A percentile compares a stretch with the other conserved stretches of the same genome.
Conservation (phyloP, 139 green algal genomes). For the Axilococcus clingmanii region DNA sequence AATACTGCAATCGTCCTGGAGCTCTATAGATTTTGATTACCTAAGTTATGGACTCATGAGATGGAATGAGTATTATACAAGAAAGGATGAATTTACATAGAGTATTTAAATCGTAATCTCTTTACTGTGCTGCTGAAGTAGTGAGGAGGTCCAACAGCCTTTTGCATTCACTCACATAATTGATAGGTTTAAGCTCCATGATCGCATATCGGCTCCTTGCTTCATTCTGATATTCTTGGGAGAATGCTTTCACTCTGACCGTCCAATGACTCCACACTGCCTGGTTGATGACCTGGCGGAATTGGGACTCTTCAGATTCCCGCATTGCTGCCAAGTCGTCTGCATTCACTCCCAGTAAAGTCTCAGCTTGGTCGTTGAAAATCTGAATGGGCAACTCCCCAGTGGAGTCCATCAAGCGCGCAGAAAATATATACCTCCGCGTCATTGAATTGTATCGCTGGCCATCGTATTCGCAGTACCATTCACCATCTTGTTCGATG, state of each 20-base stretch:
- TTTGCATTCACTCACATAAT: slow-evolving; percentile 39
- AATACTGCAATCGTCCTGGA: slow-evolving; percentile 67
- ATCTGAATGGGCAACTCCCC: slow-evolving; percentile 12
- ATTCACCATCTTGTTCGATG: slow-evolving; percentile 41
- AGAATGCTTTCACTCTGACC: slow-evolving; percentile 8
- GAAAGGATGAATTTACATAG: slow-evolving; percentile 48
- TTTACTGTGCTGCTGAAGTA: too few species aligned
- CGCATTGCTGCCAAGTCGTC: slow-evolving; percentile 37
- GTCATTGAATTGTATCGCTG: slow-evolving; percentile 14
- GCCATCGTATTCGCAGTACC: slow-evolving; percentile 54
- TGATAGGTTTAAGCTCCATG: slow-evolving; percentile 25
- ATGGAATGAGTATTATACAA: slow-evolving; percentile 54
- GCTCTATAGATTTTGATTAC: slow-evolving; percentile 86
- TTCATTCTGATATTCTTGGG: slow-evolving; percentile 66
- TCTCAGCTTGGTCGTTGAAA: slow-evolving; percentile 21
- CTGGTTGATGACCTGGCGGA: neutral
- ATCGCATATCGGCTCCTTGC: slow-evolving; percentile 42
- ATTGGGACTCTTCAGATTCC: slow-evolving; percentile 1
- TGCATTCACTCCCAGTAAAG: slow-evolving; percentile 37
- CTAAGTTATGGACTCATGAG: slow-evolving; percentile 51
- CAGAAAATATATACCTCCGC: slow-evolving; percentile 53
- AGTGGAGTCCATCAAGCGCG: slow-evolving; percentile 12
- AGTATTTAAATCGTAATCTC: too few species aligned
- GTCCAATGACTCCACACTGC: slow-evolving; percentile 9
- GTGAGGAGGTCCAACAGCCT: slow-evolving; percentile 23